Base-by-base conservation (phyloP, 164 flowering plant species). In the Pachysandra terminalis region DNA sequence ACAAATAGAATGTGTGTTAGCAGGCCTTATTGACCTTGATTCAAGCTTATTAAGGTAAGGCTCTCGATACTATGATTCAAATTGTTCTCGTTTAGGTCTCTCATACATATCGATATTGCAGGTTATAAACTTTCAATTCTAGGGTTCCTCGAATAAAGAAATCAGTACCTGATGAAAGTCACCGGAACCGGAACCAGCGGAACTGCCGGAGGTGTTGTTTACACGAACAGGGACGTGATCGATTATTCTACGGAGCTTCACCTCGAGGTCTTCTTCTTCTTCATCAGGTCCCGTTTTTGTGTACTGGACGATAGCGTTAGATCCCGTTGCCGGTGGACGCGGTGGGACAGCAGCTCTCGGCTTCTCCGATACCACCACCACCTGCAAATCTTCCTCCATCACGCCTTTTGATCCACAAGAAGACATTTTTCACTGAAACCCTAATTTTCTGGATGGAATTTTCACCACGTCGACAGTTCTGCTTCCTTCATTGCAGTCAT, bases 131-230 rank as follows among this genome's bases (percentile, higher is more conserved):
- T 45, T 45, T 45, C 14, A 32, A 17, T 28, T 49, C 58, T 32
- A 68, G 58, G 71, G 64, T 52, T 59, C 32, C 3, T 24, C 24
- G 27, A 24, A 22, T 19, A 10, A 25, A 19, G 62, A 14, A 56
- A 48, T 19, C 3, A 6, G 26, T 14, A 93, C 98, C 95, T 96
- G 99, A 67, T 96, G 99, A 67, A 96, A 96, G 65, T 96, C 99
- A 9, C 98, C 99, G 51, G 99, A 96, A 62, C 99, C 99, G 19
- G 98, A 93, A 71, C 99, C 99, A 8, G 99, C 99, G 14, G 99
- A 96, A 63, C 99, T 96, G 19, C 99, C 99, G 52, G 99, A 96
- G 55, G 99, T 91, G 68, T 96, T 96, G 76, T 87, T 93, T 26
- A 96, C 98, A 41, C 98, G 97, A 7, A 93, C 97, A 3, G 99